phyloP scores from a whole-genome alignment of 176 grass and related monocot species.

The Cenchrus americanus region DNA sequence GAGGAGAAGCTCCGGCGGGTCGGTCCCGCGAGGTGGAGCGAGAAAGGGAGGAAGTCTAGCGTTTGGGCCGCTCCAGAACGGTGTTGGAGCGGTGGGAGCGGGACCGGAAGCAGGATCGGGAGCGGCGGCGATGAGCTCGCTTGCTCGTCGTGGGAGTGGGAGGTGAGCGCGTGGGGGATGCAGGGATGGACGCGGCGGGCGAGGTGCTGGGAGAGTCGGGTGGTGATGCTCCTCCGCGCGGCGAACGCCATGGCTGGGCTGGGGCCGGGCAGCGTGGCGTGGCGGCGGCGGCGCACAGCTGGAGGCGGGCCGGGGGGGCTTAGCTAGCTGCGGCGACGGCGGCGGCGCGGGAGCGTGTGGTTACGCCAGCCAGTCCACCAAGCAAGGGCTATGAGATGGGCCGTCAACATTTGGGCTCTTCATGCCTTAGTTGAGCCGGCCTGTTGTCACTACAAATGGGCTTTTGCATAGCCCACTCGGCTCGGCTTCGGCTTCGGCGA shows the following conservation, averaged over 20 bases:
- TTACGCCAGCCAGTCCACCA: too few species aligned
- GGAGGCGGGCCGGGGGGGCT: neutral
- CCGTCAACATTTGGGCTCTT: neutral
- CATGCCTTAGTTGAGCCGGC: neutral
- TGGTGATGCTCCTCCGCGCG: conserved; percentile 47
- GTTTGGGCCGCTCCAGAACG: conserved; percentile 32
- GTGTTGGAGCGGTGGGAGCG: conserved; percentile 10
- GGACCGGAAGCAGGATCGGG: neutral
- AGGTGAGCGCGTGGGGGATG: conserved; percentile 23
- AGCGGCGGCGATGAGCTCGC: conserved; percentile 24
- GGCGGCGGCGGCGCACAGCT: conserved; percentile 24
- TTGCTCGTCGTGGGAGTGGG: conserved; percentile 44
- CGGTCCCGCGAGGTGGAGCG: conserved; percentile 32
- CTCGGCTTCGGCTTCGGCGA: neutral
- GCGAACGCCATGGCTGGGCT: conserved; percentile 48
- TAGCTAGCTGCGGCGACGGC: neutral
- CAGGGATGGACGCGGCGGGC: conserved; percentile 37
- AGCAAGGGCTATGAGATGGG: neutral
- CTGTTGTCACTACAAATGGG: neutral
- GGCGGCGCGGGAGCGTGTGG: neutral
- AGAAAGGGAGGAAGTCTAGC: conserved; percentile 37
- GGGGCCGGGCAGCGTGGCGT: neutral
- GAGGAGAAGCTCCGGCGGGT: conserved; percentile 50
- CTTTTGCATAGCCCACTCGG: neutral
- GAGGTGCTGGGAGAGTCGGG: conserved; percentile 30